phyloP scores from a whole-genome alignment of 1,139 yeast genomes.

The Lodderomyces oxycetoniae region DNA sequence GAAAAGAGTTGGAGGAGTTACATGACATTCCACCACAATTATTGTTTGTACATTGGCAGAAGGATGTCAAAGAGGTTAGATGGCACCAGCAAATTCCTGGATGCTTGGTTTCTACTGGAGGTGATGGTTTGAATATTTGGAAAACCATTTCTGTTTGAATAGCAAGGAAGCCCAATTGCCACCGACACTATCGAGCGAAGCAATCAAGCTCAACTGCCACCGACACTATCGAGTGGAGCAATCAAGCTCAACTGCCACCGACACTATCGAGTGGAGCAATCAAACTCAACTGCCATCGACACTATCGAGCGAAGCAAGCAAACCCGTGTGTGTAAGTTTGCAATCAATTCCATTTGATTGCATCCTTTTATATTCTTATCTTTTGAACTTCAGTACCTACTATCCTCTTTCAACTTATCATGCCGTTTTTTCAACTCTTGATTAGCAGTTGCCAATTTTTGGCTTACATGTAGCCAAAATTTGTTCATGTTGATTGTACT shows the following conservation, averaged over 20 bases:
- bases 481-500: conserved; percentile 21
- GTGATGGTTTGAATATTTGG: conserved; percentile 93
- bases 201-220: too few species aligned
- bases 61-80: conserved; percentile 93
- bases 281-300: too few species aligned
- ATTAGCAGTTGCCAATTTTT: conserved; percentile 10
- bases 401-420: neutral
- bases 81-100: conserved; percentile 99
- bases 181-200: too few species aligned
- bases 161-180: too few species aligned
- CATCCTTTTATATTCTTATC: neutral
- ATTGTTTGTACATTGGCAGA: conserved; percentile 96
- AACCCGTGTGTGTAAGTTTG: too few species aligned
- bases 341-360: too few species aligned
- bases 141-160: conserved; percentile 83
- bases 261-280: too few species aligned
- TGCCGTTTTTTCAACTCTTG: neutral
- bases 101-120: conserved; percentile 88
- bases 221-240: too few species aligned
- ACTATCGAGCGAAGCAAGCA: too few species aligned
- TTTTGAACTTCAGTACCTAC: neutral
- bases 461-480: conserved; percentile 23
- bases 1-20: conserved; percentile 67
- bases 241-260: too few species aligned
- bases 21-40: conserved; percentile 94